A percentile compares a stretch with the other conserved stretches of the same genome.
Evolutionary conservation across 495 filamentous ascomycete genomes (phyloP).

Genomic region (Hyaloscypha finlandica): DNA sequence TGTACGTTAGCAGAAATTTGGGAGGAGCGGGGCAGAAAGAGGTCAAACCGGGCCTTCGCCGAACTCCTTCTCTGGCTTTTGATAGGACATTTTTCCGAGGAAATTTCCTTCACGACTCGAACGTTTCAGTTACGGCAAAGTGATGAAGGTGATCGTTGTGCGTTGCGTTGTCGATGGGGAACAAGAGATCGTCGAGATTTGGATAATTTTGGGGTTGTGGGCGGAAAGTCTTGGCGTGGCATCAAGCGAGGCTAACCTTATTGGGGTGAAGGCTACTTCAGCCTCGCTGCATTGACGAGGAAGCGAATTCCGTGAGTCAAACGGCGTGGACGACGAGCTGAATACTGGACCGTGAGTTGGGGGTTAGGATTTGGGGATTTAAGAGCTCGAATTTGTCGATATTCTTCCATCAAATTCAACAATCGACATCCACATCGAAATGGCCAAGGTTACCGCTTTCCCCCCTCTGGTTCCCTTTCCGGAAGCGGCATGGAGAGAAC

Average conservation of each 20-base stretch:
- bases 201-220: slow-evolving; percentile 25
- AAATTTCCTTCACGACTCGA: slow-evolving; percentile 66
- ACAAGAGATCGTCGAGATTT: slow-evolving; percentile 16
- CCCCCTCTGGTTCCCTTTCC: slow-evolving; percentile 79
- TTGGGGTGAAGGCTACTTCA: neutral
- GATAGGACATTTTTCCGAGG: slow-evolving; percentile 67
- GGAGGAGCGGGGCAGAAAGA: neutral
- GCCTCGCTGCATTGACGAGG: neutral
- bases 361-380: neutral
- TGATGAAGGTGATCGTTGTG: slow-evolving; percentile 62
- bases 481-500: slow-evolving; percentile 62
- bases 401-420: neutral
- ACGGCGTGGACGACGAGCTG: slow-evolving; percentile 4
- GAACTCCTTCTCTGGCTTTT: slow-evolving; percentile 95
- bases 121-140: slow-evolving; percentile 71
- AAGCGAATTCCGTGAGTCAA: slow-evolving; percentile 15
- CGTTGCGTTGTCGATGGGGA: slow-evolving; percentile 13
- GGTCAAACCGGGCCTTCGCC: slow-evolving; percentile 74
- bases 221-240: slow-evolving; percentile 45
- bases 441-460: slow-evolving; percentile 37
- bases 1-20: neutral
- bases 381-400: neutral
- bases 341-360: neutral
- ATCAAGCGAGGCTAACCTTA: slow-evolving; percentile 15
- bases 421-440: slow-evolving; percentile 11